Base-by-base conservation (phyloP, 352 stramenopile genomes). In the Pythium oligandrum region DNA sequence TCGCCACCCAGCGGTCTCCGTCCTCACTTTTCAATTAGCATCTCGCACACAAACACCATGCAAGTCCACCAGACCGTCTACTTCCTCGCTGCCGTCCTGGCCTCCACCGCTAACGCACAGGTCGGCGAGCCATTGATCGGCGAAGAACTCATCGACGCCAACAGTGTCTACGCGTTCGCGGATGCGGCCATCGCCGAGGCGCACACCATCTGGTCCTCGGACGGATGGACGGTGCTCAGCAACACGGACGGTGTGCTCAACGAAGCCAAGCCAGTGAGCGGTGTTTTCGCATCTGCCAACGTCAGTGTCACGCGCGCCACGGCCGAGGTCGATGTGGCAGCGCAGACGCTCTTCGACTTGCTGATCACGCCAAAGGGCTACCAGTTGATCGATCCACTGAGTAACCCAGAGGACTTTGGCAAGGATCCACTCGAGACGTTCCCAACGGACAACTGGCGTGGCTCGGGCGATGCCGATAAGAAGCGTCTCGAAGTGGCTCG, bases 331-430 rank as follows among this genome's bases (percentile, higher is more conserved):
- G n/a, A 58, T 37, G 55, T 48, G 0, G 30, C 58, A 6, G 62
- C 66, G 3, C 53, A 73, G 44, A 44, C 26, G 36, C 37, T 73
- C 12, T 73, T 73, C 30, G 66, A 70, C 17, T 60, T 60, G 44
- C 51, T 73, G 6, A 53, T 66, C n/a, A 60, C 66, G 26, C 45
- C 58, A 0, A 26, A 56, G 3, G 66, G 66, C 6, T 71, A 68
- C 59, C 38, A 68, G 53, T 44, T 73, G 38, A 73, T 73, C 46
- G 66, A 73, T 46, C 66, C 66, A 31, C 51, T 53, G 30, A 73
- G 53, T 48, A 57, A 68, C 48, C 48, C 62, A 4, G 51, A 63
- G 0, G 66, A 73, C 51, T 56, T 59, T 40, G 55, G 45, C 10
- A 70, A 70, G 47, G 44, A 53, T n/a, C 57, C 61, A 9, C 54